These are phyloP conservation scores for Leccinum uliginosum DNA, from an alignment of 768 basidiomycete genomes.

Conservation along the genomic window DNA sequence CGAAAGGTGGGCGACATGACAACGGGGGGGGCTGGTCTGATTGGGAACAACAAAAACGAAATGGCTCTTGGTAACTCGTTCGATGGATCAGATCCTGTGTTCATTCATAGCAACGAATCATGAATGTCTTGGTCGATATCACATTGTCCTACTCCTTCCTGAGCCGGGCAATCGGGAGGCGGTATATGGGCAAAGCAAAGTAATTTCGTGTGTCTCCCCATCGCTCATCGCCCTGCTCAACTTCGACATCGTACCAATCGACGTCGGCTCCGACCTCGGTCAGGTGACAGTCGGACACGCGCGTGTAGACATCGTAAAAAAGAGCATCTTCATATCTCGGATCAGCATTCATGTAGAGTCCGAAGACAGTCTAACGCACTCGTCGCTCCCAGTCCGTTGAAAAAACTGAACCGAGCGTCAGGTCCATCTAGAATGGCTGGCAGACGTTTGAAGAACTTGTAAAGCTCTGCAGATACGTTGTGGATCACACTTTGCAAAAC, in stretches of 20 bases:
- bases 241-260: conserved; percentile 78
- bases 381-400: conserved; percentile 95
- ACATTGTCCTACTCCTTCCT: conserved; percentile 12
- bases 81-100: background rate
- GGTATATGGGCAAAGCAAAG: conserved; percentile 73
- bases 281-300: conserved; percentile 80
- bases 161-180: conserved; percentile 51
- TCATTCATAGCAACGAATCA: background rate
- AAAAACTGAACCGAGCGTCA: conserved; percentile 88
- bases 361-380: conserved; percentile 44
- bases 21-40: background rate
- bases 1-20: conserved; percentile 14
- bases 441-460: conserved; percentile 74
- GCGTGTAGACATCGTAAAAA: conserved; percentile 90
- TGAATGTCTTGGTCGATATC: background rate
- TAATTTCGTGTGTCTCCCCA: conserved; percentile 80
- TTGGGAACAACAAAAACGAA: conserved; percentile 6
- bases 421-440: conserved; percentile 72
- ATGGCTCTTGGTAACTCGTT: background rate
- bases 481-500: background rate
- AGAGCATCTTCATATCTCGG: conserved; percentile 55
- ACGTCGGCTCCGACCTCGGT: conserved; percentile 76
- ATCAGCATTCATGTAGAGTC: background rate
- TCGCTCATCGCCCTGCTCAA: conserved; percentile 50
- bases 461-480: conserved; percentile 45